Conservation (phyloP, 192 early-diverging fungal species). For the Backusella circina region DNA sequence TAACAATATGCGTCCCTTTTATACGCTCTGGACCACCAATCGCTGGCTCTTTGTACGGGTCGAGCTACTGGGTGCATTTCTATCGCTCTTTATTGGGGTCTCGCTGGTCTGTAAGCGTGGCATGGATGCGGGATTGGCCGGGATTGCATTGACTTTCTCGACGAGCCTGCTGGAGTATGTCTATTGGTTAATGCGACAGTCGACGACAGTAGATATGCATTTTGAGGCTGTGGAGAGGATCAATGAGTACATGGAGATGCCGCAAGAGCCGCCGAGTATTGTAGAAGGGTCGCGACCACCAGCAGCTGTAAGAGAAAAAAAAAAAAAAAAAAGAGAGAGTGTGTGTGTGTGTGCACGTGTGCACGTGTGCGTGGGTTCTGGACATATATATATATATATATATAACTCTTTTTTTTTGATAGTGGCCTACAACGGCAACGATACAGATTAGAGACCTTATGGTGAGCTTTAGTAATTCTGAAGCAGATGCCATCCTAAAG, state of each 20-base stretch:
- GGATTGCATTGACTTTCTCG: conserved; percentile 78
- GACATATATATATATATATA: background rate
- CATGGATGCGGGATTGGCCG: conserved; percentile 81
- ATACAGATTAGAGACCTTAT: conserved; percentile 60
- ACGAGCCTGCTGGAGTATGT: conserved; percentile 70
- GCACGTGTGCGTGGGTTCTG: too few relatives aligned
- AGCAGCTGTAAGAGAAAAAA: conserved; percentile 24
- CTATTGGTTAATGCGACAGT: conserved; percentile 75
- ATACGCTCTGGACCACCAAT: conserved; percentile 77
- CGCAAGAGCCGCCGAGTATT: conserved; percentile 69
- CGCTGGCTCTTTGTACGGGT: conserved; percentile 29
- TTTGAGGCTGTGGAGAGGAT: conserved; percentile 84
- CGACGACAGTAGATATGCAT: conserved; percentile 78
- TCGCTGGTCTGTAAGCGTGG: conserved; percentile 52
- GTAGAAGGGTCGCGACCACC: conserved; percentile 45
- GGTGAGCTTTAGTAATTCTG: conserved; percentile 58
- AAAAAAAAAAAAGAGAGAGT: too few relatives aligned
- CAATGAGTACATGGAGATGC: conserved; percentile 72
- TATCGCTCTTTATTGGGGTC: conserved; percentile 42
- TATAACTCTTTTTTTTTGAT: background rate
- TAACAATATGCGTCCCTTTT: conserved; percentile 77
- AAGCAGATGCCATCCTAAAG: conserved; percentile 24
- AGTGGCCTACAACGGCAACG: conserved; percentile 34
- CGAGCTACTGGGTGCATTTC: conserved; percentile 18
- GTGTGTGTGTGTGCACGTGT: too few relatives aligned